phyloP scores from a whole-genome alignment of 257 asterid genomes.

The Solanum arcanum region DNA sequence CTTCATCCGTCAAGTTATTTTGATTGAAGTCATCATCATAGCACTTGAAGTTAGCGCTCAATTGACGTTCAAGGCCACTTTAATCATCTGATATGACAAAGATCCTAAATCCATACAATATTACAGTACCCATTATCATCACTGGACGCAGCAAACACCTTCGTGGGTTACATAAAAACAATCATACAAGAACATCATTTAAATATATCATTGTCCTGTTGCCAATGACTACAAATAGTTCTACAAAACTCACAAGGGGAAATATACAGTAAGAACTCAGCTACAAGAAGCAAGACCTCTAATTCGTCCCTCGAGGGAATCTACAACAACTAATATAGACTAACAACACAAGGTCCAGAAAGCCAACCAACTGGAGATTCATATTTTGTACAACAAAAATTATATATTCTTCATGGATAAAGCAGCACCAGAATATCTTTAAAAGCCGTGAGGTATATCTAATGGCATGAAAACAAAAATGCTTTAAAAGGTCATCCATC shows the following conservation, averaged over 20 bases:
- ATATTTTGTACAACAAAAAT: not conserved
- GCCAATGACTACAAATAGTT: not conserved
- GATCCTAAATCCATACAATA: constrained; percentile 1
- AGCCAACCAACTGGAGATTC: not conserved
- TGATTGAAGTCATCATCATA: too few species aligned
- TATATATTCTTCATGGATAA: not conserved
- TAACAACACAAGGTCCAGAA: not conserved
- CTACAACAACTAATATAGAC: not conserved
- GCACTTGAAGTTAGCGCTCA: not conserved
- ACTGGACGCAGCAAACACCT: constrained; percentile 17
- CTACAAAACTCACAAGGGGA: not conserved
- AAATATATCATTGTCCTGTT: not conserved
- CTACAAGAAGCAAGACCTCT: not conserved
- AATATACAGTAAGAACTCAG: not conserved
- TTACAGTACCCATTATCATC: constrained; percentile 5
- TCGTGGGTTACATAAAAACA: constrained; percentile 11
- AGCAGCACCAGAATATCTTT: not conserved
- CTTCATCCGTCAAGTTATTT: too few species aligned
- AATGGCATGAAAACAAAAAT: not conserved
- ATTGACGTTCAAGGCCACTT: constrained; percentile 42
- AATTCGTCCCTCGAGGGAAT: not conserved
- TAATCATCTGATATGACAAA: constrained; percentile 24
- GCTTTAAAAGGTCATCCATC: not conserved
- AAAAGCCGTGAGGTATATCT: not conserved
- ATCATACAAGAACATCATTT: constrained; percentile 14